Conservation (phyloP, 2,329 filamentous ascomycete genomes). For the Mycosphaerella sp. region DNA sequence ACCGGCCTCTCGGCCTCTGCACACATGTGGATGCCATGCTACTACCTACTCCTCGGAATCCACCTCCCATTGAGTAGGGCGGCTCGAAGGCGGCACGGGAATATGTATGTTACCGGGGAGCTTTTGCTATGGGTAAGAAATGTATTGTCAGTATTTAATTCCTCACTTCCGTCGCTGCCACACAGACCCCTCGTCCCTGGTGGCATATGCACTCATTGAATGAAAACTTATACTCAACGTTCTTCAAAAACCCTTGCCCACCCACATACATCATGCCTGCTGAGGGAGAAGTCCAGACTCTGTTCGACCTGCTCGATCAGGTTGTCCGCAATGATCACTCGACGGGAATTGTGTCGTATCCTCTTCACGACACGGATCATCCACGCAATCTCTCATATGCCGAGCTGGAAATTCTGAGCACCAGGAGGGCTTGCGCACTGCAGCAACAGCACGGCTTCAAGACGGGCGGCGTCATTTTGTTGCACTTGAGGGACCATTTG, state of each 20-base stretch:
- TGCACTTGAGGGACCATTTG: constrained; percentile 34
- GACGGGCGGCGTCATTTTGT: not conserved
- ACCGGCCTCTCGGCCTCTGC: not conserved
- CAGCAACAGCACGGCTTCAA: not conserved
- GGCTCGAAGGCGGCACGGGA: no score
- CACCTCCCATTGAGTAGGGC: no score
- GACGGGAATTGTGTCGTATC: constrained; percentile 2
- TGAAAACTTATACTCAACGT: not conserved
- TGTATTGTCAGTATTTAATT: no score
- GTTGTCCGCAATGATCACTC: not conserved
- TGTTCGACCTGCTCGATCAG: not conserved
- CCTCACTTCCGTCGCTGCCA: no score
- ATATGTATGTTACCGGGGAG: no score
- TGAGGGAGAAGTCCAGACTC: not conserved
- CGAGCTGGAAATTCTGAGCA: not conserved
- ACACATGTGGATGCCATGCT: constrained; percentile 2
- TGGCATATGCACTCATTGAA: no score
- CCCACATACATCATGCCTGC: not conserved
- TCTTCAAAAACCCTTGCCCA: not conserved
- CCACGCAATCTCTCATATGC: not conserved
- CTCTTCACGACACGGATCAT: not conserved
- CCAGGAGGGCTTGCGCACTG: not conserved
- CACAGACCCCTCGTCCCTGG: no score
- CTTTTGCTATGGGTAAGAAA: no score
- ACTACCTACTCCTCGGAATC: no score